Conservation (phyloP, 495 filamentous ascomycete species). For the Aspergillus taichungensis region DNA sequence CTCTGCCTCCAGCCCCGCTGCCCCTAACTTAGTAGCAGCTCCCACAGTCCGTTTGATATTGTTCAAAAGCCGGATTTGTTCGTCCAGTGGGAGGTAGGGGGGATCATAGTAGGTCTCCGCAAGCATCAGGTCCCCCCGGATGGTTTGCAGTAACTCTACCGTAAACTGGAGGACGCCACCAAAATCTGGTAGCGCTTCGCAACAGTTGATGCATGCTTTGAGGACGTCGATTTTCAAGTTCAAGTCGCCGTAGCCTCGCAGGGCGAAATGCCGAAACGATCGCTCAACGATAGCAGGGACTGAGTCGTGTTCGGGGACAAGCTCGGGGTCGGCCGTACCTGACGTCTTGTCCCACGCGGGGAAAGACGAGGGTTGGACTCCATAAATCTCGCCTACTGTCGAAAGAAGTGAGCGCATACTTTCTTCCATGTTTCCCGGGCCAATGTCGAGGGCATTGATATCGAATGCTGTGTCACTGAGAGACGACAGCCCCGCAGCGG, state of each 20-base stretch:
- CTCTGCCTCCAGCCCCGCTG: constrained; percentile 59
- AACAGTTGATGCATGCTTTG: constrained; percentile 76
- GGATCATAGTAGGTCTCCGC: constrained; percentile 35
- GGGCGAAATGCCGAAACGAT: constrained; percentile 29
- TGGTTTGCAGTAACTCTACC: constrained; percentile 69
- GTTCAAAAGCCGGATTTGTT: constrained; percentile 69
- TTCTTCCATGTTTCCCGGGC: constrained; percentile 65
- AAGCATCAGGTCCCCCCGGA: constrained; percentile 65
- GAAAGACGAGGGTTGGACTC: constrained; percentile 35
- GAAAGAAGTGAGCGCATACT: constrained; percentile 55
- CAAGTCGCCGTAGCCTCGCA: constrained; percentile 37
- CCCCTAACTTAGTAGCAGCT: constrained; percentile 63
- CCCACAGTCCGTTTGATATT: constrained; percentile 79
- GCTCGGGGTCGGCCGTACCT: constrained; percentile 2
- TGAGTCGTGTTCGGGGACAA: constrained; percentile 31
- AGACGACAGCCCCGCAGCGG: constrained; percentile 71
- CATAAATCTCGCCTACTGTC: constrained; percentile 43
- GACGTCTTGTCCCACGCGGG: constrained; percentile 28
- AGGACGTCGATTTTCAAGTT: constrained; percentile 78
- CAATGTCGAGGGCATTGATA: constrained; percentile 62
- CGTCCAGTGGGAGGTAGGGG: constrained; percentile 66
- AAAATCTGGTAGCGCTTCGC: constrained; percentile 89
- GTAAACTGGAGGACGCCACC: constrained; percentile 79
- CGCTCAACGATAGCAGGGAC: constrained; percentile 34
- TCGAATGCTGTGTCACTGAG: constrained; percentile 44